These are phyloP conservation scores for Pulicaria dysenterica DNA, from an alignment of 129 eudicot genomes.

Conservation along the genomic window DNA sequence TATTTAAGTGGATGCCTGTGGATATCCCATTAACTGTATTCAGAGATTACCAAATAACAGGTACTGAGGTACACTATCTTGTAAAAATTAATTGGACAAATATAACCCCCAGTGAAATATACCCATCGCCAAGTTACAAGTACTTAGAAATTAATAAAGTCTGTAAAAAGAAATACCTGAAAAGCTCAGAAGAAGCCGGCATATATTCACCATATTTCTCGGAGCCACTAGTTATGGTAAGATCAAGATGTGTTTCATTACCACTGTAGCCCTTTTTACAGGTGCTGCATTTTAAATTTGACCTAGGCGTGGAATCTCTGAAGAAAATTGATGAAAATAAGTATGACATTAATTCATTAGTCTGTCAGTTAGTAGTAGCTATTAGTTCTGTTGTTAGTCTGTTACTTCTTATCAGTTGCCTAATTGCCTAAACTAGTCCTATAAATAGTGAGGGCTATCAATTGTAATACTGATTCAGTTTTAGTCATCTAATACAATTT, in stretches of 20 bases:
- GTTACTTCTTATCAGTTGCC: too few species aligned
- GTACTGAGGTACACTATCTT: background rate
- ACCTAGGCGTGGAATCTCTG: slow-evolving; percentile 58
- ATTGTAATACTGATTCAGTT: too few species aligned
- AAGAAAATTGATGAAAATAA: slow-evolving; percentile 2
- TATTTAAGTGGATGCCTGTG: background rate
- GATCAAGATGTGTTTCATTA: slow-evolving; percentile 66
- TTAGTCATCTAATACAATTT: too few species aligned
- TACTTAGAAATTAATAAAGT: background rate
- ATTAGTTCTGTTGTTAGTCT: too few species aligned
- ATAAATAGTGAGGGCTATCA: too few species aligned
- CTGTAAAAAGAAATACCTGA: slow-evolving; percentile 49
- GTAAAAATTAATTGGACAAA: background rate
- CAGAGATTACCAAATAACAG: too few species aligned
- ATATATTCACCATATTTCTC: slow-evolving; percentile 58
- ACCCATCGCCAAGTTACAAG: background rate
- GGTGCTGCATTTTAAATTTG: slow-evolving; percentile 54
- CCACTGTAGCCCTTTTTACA: slow-evolving; percentile 70
- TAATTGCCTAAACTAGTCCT: too few species aligned
- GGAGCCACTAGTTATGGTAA: slow-evolving; percentile 73
- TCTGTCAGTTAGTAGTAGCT: too few species aligned
- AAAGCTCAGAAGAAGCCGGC: slow-evolving; percentile 84
- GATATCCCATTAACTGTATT: background rate
- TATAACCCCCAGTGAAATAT: background rate
- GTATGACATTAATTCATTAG: too few species aligned